Evolutionary conservation across 495 filamentous ascomycete genomes (phyloP).

Genomic region (Podospora fimiseda): DNA sequence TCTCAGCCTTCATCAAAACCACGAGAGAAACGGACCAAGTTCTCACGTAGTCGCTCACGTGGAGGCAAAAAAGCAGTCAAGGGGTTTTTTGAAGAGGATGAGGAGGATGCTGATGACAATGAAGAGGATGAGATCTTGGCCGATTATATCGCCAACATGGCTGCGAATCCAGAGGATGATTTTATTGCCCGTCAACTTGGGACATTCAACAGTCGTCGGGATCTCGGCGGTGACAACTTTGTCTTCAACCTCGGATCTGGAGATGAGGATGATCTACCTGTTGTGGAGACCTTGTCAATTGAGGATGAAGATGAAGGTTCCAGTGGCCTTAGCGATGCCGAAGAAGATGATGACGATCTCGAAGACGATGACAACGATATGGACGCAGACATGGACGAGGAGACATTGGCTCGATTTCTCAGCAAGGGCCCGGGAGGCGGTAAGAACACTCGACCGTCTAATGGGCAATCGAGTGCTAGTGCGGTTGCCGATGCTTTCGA

Average conservation of each 20-base stretch:
- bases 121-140: conserved; percentile 54
- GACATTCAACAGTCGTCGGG: conserved; percentile 30
- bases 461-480: conserved; percentile 47
- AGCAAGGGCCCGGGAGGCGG: too few relatives aligned
- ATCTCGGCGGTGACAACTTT: conserved; percentile 41
- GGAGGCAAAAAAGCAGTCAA: background rate
- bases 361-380: conserved; percentile 29
- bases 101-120: conserved; percentile 18
- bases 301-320: conserved; percentile 23
- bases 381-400: conserved; percentile 44
- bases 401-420: conserved; percentile 53
- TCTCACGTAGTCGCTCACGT: background rate
- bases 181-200: conserved; percentile 14
- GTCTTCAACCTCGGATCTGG: conserved; percentile 20
- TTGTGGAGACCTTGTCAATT: conserved; percentile 8
- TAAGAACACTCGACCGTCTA: conserved; percentile 3
- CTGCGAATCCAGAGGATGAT: conserved; percentile 33
- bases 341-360: conserved; percentile 21
- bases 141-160: conserved; percentile 76
- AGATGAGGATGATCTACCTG: conserved; percentile 2
- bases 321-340: conserved; percentile 8
- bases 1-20: background rate
- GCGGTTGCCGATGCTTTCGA: conserved; percentile 68
- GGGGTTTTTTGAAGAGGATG: background rate
- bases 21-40: background rate